Evolutionary conservation across 768 basidiomycete genomes (phyloP), one percentile per base, ranked within the genome.

Genomic region (Pleurotus cornucopiae): DNA sequence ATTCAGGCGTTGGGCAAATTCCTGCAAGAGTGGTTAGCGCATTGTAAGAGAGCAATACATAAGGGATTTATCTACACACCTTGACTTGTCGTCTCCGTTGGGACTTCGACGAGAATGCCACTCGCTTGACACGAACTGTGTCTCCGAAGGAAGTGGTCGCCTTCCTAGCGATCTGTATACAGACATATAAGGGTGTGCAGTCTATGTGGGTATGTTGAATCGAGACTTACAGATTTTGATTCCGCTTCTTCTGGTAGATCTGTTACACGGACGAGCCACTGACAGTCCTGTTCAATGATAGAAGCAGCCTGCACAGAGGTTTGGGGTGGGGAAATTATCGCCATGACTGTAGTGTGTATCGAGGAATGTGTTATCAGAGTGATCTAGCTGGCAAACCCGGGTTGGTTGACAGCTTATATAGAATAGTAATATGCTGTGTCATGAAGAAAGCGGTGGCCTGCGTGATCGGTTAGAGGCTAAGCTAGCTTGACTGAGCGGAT

Each of bases 1-100:
- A 23, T 53, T 38, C 20, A 53, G 39, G 23, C 51, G n/a, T 21
- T 53, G 37, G 6, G 51, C 51, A 9, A 53, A 53, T 53, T 53
- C 51, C 48, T 49, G 26, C 16, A 37, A 14, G 43, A 44, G 46
- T 47, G 6, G 13, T 47, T 23, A 47, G 46, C 26, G 11, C 3
- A 20, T 21, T 21, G 46, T 6, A 14, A 21, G 1, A 25, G 23
- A 25, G 23, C 5, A 25, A 5, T 25, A 25, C 20, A 12, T 47
- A 21, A 47, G 18, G 0, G n/a, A 47, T 25, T 7, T 1, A 47
- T 14, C 13, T 6, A 23, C 51, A 18, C 7, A 53, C 51, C 26
- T 41, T 53, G 39, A 53, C 23, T 25, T 53, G 51, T 9, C 51
- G 51, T 23, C 39, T 53, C 12, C 39, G 34, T 13, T 53, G 37